Percentiles rank a stretch among this genome's conserved stretches.
Evolutionary conservation across 306 rosid species (phyloP).

Genomic region (Pyrus communis): DNA sequence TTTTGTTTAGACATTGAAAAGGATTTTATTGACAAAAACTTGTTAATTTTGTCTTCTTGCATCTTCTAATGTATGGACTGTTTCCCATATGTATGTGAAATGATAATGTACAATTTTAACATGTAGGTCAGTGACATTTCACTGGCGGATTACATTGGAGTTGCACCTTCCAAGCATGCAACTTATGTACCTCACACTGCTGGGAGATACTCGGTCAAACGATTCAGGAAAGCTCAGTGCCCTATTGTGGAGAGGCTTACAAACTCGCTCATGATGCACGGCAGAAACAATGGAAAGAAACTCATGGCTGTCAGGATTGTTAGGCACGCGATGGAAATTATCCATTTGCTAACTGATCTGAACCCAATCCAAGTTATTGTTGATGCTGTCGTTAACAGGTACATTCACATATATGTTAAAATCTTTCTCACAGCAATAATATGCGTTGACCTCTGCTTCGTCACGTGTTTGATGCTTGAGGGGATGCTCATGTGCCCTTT

Average conservation of each 20-base stretch:
- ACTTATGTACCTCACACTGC: conserved; percentile 27
- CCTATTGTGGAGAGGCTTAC: conserved; percentile 29
- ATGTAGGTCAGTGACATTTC: not conserved
- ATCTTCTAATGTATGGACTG: not conserved
- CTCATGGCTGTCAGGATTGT: conserved; percentile 25
- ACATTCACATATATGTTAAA: not conserved
- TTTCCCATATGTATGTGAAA: not conserved
- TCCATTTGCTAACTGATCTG: conserved; percentile 27
- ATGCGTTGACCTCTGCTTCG: not conserved
- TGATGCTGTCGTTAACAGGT: conserved; percentile 30
- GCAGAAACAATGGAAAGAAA: conserved; percentile 27
- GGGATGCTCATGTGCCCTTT: not conserved
- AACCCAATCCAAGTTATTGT: conserved; percentile 34
- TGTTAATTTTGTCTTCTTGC: not conserved
- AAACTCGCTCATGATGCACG: conserved; percentile 28
- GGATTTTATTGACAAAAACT: not conserved
- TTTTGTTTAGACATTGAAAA: not conserved
- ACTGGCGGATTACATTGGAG: conserved; percentile 21
- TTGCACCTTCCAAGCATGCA: conserved; percentile 16
- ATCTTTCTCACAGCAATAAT: not conserved
- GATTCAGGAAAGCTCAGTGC: conserved; percentile 11
- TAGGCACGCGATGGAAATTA: conserved; percentile 30
- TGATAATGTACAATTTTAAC: not conserved
- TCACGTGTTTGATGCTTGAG: not conserved
- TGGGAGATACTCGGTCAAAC: conserved; percentile 23